Conservation (phyloP, 176 grass and related monocot species). For the Elaeis guineensis region DNA sequence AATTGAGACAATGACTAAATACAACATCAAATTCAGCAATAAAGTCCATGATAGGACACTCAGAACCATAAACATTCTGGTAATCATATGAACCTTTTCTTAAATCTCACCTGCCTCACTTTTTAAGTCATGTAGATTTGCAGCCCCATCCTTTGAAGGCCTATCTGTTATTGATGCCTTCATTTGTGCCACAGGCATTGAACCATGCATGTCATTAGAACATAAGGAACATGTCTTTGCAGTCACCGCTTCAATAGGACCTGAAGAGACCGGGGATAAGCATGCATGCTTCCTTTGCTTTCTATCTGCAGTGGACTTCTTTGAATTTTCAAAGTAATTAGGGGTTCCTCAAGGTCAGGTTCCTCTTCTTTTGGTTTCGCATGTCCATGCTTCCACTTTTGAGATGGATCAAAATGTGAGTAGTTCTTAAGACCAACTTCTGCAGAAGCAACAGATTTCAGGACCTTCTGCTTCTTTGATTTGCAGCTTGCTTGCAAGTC, state of each 20-base stretch:
- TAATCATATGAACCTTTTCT: conserved; percentile 3
- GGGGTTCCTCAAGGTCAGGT: conserved; percentile 22
- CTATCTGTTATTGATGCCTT: not conserved
- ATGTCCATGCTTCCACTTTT: conserved; percentile 1
- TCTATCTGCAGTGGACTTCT: not conserved
- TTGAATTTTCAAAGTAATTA: conserved; percentile 18
- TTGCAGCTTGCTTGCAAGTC: conserved; percentile 21
- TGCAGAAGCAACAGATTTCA: conserved; percentile 17
- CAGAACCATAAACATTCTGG: no score
- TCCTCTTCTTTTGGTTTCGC: not conserved
- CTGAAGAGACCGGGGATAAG: not conserved
- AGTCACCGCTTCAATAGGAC: not conserved
- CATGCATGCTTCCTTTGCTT: conserved; percentile 2
- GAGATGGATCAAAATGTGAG: not conserved
- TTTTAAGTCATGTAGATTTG: conserved; percentile 18
- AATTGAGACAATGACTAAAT: conserved; percentile 5
- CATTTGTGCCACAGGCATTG: conserved; percentile 1
- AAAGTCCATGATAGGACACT: no score
- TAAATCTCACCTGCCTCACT: conserved; percentile 28
- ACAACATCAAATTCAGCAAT: not conserved
- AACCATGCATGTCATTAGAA: conserved; percentile 6
- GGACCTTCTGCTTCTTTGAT: conserved; percentile 9
- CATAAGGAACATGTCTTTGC: not conserved
- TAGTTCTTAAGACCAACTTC: not conserved
- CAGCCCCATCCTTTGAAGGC: not conserved